Conservation (phyloP, 192 early-diverging fungal genomes). For the Glomus cerebriforme region DNA sequence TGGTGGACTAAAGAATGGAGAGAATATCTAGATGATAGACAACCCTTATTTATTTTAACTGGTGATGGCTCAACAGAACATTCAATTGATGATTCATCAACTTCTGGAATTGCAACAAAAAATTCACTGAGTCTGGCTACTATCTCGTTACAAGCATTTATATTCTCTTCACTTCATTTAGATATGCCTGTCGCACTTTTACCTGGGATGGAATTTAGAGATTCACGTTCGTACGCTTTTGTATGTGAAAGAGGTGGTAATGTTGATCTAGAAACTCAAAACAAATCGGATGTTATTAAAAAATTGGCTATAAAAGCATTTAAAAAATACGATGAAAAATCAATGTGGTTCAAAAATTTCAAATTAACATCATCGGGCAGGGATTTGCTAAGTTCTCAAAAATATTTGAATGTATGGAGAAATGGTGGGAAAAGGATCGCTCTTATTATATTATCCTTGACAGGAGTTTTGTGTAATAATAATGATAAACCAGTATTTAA, state of each 20-base stretch:
- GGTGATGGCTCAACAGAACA: conserved; percentile 36
- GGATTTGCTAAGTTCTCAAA: background rate
- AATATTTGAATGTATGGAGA: background rate
- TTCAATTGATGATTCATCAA: background rate
- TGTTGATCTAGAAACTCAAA: background rate
- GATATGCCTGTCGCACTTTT: conserved; percentile 25
- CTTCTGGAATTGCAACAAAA: background rate
- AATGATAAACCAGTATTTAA: background rate
- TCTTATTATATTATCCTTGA: background rate
- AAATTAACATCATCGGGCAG: background rate
- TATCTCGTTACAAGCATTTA: background rate
- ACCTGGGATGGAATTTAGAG: conserved; percentile 23
- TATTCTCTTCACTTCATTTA: background rate
- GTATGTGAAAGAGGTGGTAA: conserved; percentile 11
- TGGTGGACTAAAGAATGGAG: conserved; percentile 30
- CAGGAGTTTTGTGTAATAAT: background rate
- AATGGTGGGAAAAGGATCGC: conserved; percentile 3
- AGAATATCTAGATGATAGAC: conserved; percentile 13
- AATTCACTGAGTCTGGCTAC: background rate
- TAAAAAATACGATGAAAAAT: background rate
- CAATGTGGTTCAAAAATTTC: background rate
- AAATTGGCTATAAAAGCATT: too few relatives aligned
- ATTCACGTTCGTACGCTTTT: conserved; percentile 19
- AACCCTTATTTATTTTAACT: conserved; percentile 30
- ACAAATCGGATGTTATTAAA: too few relatives aligned